These are phyloP conservation scores for Glycine tomentella DNA, from an alignment of 306 rosid genomes.

Conservation along the genomic window DNA sequence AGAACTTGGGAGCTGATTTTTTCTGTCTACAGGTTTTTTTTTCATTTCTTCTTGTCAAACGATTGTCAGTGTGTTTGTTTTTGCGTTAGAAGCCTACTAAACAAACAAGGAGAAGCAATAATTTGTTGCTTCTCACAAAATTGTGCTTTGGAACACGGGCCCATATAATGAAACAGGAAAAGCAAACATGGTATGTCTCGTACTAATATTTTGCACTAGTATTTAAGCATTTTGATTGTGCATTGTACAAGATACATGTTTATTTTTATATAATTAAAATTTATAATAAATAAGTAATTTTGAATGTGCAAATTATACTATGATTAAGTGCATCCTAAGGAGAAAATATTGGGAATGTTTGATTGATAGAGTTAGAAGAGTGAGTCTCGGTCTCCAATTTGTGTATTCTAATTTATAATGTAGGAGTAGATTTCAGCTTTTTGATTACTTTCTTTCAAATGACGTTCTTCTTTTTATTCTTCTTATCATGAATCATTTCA, in stretches of 20 bases:
- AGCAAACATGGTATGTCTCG: background rate
- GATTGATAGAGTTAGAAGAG: background rate
- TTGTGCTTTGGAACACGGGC: too few species aligned
- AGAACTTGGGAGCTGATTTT: constrained; percentile 77
- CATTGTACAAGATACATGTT: background rate
- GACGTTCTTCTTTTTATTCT: background rate
- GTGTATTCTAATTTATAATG: background rate
- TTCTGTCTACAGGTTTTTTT: constrained; percentile 82
- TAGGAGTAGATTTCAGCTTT: background rate
- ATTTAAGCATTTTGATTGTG: background rate
- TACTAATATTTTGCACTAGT: background rate
- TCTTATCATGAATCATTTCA: constrained; percentile 43
- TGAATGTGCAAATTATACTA: background rate
- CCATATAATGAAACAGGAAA: too few species aligned
- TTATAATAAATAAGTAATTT: background rate
- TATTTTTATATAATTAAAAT: background rate
- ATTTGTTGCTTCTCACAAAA: too few species aligned
- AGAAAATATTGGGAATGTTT: background rate
- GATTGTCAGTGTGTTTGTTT: too few species aligned
- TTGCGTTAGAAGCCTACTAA: too few species aligned
- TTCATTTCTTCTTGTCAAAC: background rate
- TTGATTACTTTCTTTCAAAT: constrained; percentile 35
- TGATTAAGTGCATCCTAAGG: background rate
- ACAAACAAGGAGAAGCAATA: too few species aligned
- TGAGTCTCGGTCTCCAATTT: background rate